phyloP scores from a whole-genome alignment of 163 green algal species.

The Scenedesmus sp. region DNA sequence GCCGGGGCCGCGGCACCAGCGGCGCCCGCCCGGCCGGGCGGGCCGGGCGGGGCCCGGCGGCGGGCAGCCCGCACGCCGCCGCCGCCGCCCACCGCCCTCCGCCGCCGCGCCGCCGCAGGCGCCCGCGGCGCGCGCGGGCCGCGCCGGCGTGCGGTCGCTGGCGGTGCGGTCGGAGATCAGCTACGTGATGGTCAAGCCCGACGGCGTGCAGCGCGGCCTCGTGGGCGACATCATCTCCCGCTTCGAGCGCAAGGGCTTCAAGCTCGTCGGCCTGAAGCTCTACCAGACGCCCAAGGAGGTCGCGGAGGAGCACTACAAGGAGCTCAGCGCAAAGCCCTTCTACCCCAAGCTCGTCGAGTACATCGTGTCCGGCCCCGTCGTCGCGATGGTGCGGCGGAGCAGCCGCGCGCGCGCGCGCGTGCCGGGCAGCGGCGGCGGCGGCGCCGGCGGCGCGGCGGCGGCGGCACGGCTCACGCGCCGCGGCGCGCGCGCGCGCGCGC shows the following conservation, averaged over 20 bases:
- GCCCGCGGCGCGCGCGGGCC: neutral
- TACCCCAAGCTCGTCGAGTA: constrained; percentile 95
- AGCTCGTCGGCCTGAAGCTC: constrained; percentile 92
- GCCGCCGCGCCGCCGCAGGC: neutral
- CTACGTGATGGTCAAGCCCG: constrained; percentile 83
- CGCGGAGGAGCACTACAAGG: constrained; percentile 97
- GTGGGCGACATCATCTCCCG: constrained; percentile 93
- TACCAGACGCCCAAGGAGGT: constrained; percentile 87
- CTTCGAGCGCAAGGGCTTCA: constrained; percentile 98
- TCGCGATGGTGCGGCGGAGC: constrained; percentile 89
- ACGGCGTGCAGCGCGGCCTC: constrained; percentile 96
- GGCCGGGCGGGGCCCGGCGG: too few species aligned
- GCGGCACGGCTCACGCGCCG: too few species aligned
- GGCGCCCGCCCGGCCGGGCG: too few species aligned
- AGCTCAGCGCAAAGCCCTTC: constrained; percentile 94
- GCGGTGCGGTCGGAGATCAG: constrained; percentile 60
- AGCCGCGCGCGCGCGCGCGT: neutral
- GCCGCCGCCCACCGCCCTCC: too few species aligned
- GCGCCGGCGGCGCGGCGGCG: too few species aligned
- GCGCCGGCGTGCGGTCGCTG: constrained; percentile 42
- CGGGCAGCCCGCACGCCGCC: too few species aligned
- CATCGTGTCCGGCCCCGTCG: constrained; percentile 94
- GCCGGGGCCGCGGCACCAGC: too few species aligned
- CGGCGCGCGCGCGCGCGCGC: neutral
- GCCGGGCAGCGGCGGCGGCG: neutral